Base-by-base conservation (phyloP, 1,284 basidiomycete species). In the Heterobasidion parviporum region DNA sequence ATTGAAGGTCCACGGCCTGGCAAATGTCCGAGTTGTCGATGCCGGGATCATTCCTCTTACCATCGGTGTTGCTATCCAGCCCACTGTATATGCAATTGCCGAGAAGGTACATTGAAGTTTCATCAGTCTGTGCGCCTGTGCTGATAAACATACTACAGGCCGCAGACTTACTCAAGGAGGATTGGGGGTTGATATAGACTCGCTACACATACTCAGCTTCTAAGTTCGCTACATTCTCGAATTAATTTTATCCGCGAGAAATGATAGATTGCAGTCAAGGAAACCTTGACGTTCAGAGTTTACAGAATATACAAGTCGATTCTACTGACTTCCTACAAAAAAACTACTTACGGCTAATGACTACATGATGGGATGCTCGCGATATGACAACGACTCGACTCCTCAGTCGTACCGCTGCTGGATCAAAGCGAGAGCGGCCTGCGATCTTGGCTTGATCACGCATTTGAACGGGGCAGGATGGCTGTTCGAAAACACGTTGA, bases 11-110 rank as follows among this genome's bases (percentile, higher is more conserved):
- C 60, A 62, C 51, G 61, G 59, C 9, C 52, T 62, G 2, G 33
- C 48, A 12, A 62, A 62, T 33, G 56, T 62, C 18, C 60, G 60
- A 41, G 55, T 61, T 26, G 61, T 57, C 34, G 61, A 62, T 52
- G 60, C 59, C 20, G 54, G 61, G 18, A 56, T 60, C 18, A 57
- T 62, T 50, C 60, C 61, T n/a, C 52, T 60, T 16, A 60, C 59
- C 12, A 57, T 54, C 8, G 58, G 58, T 32, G 58, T 60, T 5
- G 59, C 59, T 4, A 60, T 60, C 20, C 59, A 60, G 54, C 43
- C 51, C 15, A 60, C 58, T 6, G 59, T 60, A 20, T 60, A 59
- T 38, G 59, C 56, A 20, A 56, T 60, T 9, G 59, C 58, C 43
- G 59, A 60, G 35, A 60, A 60, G 59, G 58, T 60, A 38, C 2